phyloP scores from a whole-genome alignment of 345 rosid species.

The Adansonia digitata region DNA sequence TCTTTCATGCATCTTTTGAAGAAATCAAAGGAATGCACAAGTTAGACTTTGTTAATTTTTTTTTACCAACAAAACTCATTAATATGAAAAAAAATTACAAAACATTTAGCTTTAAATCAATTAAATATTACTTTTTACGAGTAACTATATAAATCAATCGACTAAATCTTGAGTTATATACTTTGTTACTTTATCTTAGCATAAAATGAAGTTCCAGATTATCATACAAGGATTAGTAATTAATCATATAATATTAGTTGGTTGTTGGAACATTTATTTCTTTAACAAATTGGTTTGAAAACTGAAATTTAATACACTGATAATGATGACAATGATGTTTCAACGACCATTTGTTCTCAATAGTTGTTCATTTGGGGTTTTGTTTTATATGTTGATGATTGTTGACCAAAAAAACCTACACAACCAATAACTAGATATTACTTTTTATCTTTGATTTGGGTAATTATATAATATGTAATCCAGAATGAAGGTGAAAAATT shows the following conservation, averaged over 20 bases:
- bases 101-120: too few species aligned
- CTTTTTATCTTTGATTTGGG: background rate
- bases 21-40: background rate
- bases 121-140: too few species aligned
- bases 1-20: background rate
- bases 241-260: background rate
- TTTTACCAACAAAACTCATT: too few species aligned
- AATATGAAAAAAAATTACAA: too few species aligned
- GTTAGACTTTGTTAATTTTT: too few species aligned
- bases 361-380: background rate
- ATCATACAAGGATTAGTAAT: background rate
- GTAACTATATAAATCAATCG: too few species aligned
- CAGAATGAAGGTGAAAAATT: too few species aligned
- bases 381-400: background rate
- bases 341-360: background rate
- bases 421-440: background rate
- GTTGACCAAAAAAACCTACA: background rate
- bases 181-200: background rate
- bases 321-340: constrained; percentile 18
- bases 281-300: background rate
- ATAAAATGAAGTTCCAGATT: background rate
- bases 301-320: background rate
- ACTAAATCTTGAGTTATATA: too few species aligned
- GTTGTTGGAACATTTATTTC: background rate
- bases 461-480: constrained; percentile 14